Percentiles rank a stretch among this genome's conserved stretches.
Evolutionary conservation across 768 basidiomycete species (phyloP).

Genomic region (Kwoniella newhampshirensis): DNA sequence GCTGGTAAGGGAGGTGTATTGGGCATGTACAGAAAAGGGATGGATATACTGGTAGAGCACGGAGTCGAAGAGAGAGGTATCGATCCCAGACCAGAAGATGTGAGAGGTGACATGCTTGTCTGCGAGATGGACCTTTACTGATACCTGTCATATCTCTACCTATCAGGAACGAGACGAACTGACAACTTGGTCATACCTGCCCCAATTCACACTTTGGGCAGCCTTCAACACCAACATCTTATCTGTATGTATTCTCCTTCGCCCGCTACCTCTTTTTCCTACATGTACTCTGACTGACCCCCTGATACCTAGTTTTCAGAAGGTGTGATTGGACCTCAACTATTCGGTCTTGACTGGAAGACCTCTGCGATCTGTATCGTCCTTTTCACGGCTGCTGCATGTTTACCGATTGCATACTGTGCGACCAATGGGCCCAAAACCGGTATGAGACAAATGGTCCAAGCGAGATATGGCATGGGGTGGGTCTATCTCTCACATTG

Average conservation of each 20-base stretch:
- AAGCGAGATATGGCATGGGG: slow-evolving; percentile 66
- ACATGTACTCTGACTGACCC: neutral
- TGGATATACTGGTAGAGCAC: slow-evolving; percentile 38
- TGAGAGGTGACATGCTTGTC: slow-evolving; percentile 15
- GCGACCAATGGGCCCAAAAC: slow-evolving; percentile 61
- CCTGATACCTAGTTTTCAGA: slow-evolving; percentile 32
- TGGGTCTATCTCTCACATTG: slow-evolving; percentile 18
- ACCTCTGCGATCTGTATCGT: slow-evolving; percentile 34
- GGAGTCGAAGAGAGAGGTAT: slow-evolving; percentile 49
- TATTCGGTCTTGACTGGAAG: slow-evolving; percentile 32
- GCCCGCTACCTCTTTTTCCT: neutral
- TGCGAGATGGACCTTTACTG: no score
- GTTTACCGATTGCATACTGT: slow-evolving; percentile 25
- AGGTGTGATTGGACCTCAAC: slow-evolving; percentile 35
- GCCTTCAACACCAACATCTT: slow-evolving; percentile 50
- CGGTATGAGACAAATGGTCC: slow-evolving; percentile 79
- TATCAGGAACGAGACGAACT: slow-evolving; percentile 41
- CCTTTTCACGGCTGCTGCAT: slow-evolving; percentile 26
- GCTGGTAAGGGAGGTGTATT: slow-evolving; percentile 14
- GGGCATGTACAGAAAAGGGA: slow-evolving; percentile 23
- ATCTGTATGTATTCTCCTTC: slow-evolving; percentile 25
- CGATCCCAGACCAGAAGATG: slow-evolving; percentile 44
- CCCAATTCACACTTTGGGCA: slow-evolving; percentile 48
- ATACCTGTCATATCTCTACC: neutral
- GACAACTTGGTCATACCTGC: slow-evolving; percentile 41